These are phyloP conservation scores for Zygoascus meyerae DNA, from an alignment of 1,139 yeast genomes.

Conservation along the genomic window DNA sequence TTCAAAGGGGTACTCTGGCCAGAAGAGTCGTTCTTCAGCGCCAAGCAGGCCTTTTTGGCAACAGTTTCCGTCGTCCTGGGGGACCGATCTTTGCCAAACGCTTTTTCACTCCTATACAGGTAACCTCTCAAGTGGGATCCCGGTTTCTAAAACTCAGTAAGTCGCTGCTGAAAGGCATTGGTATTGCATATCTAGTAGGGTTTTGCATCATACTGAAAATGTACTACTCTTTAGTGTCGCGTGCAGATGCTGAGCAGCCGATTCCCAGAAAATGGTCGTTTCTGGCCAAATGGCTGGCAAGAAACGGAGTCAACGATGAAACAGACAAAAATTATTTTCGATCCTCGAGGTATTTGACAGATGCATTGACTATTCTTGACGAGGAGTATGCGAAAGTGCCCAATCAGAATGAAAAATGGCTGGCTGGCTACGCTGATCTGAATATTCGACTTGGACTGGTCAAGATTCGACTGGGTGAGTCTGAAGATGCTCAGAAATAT, in stretches of 20 bases:
- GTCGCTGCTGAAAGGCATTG: slow-evolving; percentile 8
- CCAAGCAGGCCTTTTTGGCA: too few species aligned
- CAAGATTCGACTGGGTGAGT: slow-evolving; percentile 25
- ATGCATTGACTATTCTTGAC: slow-evolving; percentile 25
- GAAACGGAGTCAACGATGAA: slow-evolving; percentile 31
- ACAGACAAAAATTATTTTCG: slow-evolving; percentile 20
- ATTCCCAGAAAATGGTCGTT: slow-evolving; percentile 32
- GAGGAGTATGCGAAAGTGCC: slow-evolving; percentile 7
- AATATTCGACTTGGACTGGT: slow-evolving; percentile 35
- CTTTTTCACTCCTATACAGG: slow-evolving; percentile 4
- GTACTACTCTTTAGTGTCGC: slow-evolving; percentile 7
- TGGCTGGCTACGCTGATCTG: slow-evolving; percentile 36
- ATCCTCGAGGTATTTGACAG: slow-evolving; percentile 23
- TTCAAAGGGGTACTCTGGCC: too few species aligned
- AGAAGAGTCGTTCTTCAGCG: too few species aligned
- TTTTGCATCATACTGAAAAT: not conserved
- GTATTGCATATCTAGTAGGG: slow-evolving; percentile 5
- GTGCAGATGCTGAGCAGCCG: slow-evolving; percentile 26
- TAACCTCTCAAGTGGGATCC: slow-evolving; percentile 1
- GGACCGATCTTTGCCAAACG: not conserved
- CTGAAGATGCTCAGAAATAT: slow-evolving; percentile 31
- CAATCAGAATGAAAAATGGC: slow-evolving; percentile 30
- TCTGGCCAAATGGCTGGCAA: slow-evolving; percentile 23
- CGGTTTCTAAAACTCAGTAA: slow-evolving; percentile 3
- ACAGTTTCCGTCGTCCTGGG: too few species aligned